Evolutionary conservation across 495 filamentous ascomycete species (phyloP).

Genomic region (Penicillium mononematosum): DNA sequence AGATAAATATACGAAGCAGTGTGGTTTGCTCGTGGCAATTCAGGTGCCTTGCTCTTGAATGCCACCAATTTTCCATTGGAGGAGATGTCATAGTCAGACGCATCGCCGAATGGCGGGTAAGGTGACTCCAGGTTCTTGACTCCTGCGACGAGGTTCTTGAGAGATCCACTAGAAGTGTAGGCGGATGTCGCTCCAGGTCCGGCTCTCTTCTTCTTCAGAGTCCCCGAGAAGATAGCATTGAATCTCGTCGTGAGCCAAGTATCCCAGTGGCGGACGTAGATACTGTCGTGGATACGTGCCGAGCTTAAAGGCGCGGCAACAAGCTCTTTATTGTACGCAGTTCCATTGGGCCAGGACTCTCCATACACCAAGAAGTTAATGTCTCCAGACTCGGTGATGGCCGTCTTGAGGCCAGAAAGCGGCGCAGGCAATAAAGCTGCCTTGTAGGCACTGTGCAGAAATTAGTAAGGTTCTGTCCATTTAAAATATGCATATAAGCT

Average conservation of each 20-base stretch:
- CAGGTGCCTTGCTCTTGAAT: slow-evolving; percentile 45
- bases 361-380: slow-evolving; percentile 62
- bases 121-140: slow-evolving; percentile 48
- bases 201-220: slow-evolving; percentile 26
- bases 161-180: slow-evolving; percentile 19
- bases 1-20: slow-evolving; percentile 43
- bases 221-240: slow-evolving; percentile 49
- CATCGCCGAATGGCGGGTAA: slow-evolving; percentile 41
- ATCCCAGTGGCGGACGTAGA: slow-evolving; percentile 81
- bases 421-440: slow-evolving; percentile 58
- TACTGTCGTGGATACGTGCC: slow-evolving; percentile 64
- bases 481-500: slow-evolving; percentile 1
- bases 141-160: slow-evolving; percentile 44
- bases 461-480: not conserved
- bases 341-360: slow-evolving; percentile 58
- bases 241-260: slow-evolving; percentile 54
- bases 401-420: slow-evolving; percentile 66
- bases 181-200: slow-evolving; percentile 13
- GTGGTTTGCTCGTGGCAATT: slow-evolving; percentile 38
- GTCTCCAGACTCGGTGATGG: slow-evolving; percentile 50
- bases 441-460: slow-evolving; percentile 42
- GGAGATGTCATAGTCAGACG: slow-evolving; percentile 44
- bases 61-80: slow-evolving; percentile 40
- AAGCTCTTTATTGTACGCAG: slow-evolving; percentile 58
- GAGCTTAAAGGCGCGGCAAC: slow-evolving; percentile 56